These are phyloP conservation scores for Rhizopogon roseolus DNA, from an alignment of 768 basidiomycete genomes.

Conservation along the genomic window DNA sequence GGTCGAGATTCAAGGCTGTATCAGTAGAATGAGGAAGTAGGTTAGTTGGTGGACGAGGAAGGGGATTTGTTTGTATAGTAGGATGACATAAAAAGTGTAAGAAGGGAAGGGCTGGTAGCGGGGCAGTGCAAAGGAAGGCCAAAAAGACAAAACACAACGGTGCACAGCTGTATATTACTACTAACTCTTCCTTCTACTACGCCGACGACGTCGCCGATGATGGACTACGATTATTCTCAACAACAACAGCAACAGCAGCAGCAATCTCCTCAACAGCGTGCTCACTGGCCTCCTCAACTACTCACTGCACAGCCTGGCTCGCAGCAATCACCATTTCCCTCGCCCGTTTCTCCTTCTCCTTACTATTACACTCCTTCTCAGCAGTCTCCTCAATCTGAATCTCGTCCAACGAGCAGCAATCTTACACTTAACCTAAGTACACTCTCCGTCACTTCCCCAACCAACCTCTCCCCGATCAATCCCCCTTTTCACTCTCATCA, in stretches of 20 bases:
- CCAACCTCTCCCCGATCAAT: slow-evolving; percentile 59
- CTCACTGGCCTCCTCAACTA: slow-evolving; percentile 15
- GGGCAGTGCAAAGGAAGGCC: too few relatives aligned
- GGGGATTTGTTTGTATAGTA: too few relatives aligned
- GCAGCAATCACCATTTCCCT: slow-evolving; percentile 14
- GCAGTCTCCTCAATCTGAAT: slow-evolving; percentile 9
- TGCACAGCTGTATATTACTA: too few relatives aligned
- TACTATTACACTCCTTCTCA: slow-evolving; percentile 17
- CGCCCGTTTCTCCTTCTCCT: slow-evolving; percentile 19
- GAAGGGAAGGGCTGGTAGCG: too few relatives aligned
- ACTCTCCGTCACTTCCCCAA: slow-evolving; percentile 62
- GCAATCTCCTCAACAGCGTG: slow-evolving; percentile 27
- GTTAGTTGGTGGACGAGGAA: too few relatives aligned
- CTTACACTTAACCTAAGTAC: slow-evolving; percentile 67
- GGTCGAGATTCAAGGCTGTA: too few relatives aligned
- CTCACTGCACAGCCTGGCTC: slow-evolving; percentile 3
- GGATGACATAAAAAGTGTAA: too few relatives aligned
- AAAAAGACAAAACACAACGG: too few relatives aligned
- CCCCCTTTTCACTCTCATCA: slow-evolving; percentile 27
- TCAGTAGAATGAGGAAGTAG: too few relatives aligned
- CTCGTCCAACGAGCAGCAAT: slow-evolving; percentile 28
- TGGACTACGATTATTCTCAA: slow-evolving; percentile 30
- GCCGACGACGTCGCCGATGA: not conserved
- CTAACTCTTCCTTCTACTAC: too few relatives aligned
- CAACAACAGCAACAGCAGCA: slow-evolving; percentile 26